These are phyloP conservation scores for Excoecaria agallocha DNA, from an alignment of 345 rosid species.

Conservation along the genomic window DNA sequence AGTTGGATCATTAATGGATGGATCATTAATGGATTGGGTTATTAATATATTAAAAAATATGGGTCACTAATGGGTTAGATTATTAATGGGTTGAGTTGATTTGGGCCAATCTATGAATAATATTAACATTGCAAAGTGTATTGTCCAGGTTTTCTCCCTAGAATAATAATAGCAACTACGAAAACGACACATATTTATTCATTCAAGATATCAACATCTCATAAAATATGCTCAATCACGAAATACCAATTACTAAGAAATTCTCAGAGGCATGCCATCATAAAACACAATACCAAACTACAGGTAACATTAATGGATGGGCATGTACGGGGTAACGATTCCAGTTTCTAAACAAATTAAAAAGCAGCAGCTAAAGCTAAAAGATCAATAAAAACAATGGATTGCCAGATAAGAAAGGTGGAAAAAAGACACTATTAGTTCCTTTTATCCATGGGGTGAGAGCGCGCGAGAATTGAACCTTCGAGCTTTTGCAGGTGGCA, in stretches of 20 bases:
- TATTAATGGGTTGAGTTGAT: no score
- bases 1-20: no score
- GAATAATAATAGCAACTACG: no score
- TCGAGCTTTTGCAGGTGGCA: conserved; percentile 3
- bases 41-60: no score
- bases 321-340: conserved; percentile 7
- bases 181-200: background rate
- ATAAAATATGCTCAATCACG: background rate
- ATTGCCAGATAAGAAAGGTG: no score
- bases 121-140: background rate
- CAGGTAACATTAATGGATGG: background rate
- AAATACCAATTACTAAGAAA: background rate
- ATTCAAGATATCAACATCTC: background rate
- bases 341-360: conserved; percentile 10
- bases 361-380: background rate
- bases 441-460: background rate
- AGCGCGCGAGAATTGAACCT: background rate
- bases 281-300: background rate
- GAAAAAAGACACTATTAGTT: no score
- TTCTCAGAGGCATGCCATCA: background rate
- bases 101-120: no score
- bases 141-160: background rate
- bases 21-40: no score
- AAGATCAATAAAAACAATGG: no score
- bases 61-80: no score